A percentile compares a stretch with the other conserved stretches of the same genome.
phyloP scores from a whole-genome alignment of 441 rosid species.

The Flueggea neowawraea region DNA sequence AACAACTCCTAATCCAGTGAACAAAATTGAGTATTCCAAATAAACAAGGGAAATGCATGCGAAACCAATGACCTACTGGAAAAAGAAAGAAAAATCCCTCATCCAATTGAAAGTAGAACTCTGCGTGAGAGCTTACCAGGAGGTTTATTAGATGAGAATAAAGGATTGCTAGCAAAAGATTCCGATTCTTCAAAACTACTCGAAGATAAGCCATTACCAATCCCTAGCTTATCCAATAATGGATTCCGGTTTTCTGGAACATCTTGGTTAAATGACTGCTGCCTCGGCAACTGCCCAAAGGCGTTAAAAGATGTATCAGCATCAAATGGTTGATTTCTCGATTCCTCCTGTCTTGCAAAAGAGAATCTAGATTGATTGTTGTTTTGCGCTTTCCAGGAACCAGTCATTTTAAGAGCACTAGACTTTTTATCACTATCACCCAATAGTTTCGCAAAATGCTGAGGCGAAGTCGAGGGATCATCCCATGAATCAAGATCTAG shows the following conservation, averaged over 20 bases:
- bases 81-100: no score
- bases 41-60: no score
- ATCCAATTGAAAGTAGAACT: not conserved
- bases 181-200: constrained; percentile 47
- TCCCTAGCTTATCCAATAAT: constrained; percentile 35
- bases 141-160: constrained; percentile 47
- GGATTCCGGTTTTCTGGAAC: constrained; percentile 43
- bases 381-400: constrained; percentile 57
- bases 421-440: constrained; percentile 53
- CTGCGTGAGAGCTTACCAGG: constrained; percentile 43
- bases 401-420: constrained; percentile 41
- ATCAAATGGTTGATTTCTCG: constrained; percentile 39
- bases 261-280: constrained; percentile 33
- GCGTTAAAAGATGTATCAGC: constrained; percentile 30
- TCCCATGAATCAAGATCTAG: constrained; percentile 89
- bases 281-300: constrained; percentile 39
- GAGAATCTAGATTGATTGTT: constrained; percentile 91
- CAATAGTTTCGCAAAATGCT: constrained; percentile 54
- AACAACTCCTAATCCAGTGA: no score
- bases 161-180: constrained; percentile 31
- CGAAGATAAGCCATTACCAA: constrained; percentile 49
- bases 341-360: constrained; percentile 80
- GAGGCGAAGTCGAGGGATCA: constrained; percentile 65
- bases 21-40: no score
- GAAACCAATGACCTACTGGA: no score